phyloP scores from a whole-genome alignment of 805 yeast species.

The Scheffersomyces lignosus region DNA sequence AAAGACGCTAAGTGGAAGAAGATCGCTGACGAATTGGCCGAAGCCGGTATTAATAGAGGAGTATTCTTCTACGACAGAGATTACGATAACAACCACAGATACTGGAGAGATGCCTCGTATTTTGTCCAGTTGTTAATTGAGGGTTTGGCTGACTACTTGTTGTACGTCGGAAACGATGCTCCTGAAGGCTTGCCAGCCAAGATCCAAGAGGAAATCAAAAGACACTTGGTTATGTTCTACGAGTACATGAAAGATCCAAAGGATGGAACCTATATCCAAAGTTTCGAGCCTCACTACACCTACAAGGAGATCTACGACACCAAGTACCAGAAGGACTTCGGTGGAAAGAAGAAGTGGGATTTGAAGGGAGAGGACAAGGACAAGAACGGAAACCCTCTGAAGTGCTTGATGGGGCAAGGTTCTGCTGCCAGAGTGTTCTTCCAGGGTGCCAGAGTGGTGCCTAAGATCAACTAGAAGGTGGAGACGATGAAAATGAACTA shows the following conservation, averaged over 20 bases:
- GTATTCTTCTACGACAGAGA: slow-evolving; percentile 65
- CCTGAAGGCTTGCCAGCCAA: slow-evolving; percentile 35
- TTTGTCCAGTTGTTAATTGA: slow-evolving; percentile 65
- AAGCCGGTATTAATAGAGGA: slow-evolving; percentile 58
- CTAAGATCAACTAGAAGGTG: slow-evolving; percentile 17
- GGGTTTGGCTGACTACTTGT: slow-evolving; percentile 65
- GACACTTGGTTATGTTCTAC: slow-evolving; percentile 58
- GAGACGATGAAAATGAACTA: too few relatives aligned
- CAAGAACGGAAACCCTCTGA: slow-evolving; percentile 42
- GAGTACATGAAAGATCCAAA: slow-evolving; percentile 55
- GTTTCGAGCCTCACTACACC: slow-evolving; percentile 57
- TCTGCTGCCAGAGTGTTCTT: slow-evolving; percentile 70
- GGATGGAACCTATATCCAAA: slow-evolving; percentile 60
- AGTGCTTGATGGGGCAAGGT: slow-evolving; percentile 61
- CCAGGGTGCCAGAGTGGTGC: slow-evolving; percentile 60
- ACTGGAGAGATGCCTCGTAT: slow-evolving; percentile 64
- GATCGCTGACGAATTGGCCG: slow-evolving; percentile 49
- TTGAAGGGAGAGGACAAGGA: slow-evolving; percentile 54
- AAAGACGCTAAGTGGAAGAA: slow-evolving; percentile 50
- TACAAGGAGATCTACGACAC: slow-evolving; percentile 48
- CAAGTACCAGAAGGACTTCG: slow-evolving; percentile 53
- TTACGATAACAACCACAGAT: slow-evolving; percentile 52
- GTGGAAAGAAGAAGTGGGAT: slow-evolving; percentile 51
- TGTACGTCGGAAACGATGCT: slow-evolving; percentile 46
- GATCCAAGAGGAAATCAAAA: slow-evolving; percentile 44